A percentile compares a stretch with the other conserved stretches of the same genome.
These are phyloP conservation scores for Microbotryomycetes sp. DNA, from an alignment of 1,284 basidiomycete genomes.

Conservation along the genomic window DNA sequence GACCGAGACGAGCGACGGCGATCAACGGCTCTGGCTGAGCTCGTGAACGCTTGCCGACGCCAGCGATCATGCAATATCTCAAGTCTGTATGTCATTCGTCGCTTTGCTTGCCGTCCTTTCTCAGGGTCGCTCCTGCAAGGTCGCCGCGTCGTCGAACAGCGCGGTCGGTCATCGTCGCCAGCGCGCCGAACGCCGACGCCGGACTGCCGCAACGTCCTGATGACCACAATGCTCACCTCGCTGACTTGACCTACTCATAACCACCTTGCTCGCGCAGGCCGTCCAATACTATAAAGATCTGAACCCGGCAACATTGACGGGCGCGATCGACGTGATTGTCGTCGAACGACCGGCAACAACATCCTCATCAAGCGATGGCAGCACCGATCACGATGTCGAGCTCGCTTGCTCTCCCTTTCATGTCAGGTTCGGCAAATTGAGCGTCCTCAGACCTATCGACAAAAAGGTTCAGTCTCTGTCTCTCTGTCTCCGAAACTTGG, in stretches of 20 bases:
- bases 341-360: slow-evolving; percentile 60
- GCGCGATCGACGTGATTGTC: slow-evolving; percentile 95
- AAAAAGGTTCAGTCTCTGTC: slow-evolving; percentile 59
- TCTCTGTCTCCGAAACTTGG: background rate
- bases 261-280: slow-evolving; percentile 7
- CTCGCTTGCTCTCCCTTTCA: slow-evolving; percentile 94
- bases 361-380: slow-evolving; percentile 11
- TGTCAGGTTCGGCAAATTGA: slow-evolving; percentile 96
- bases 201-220: background rate
- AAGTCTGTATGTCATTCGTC: background rate
- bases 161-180: background rate
- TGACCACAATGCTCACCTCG: background rate
- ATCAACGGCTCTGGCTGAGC: too few relatives aligned
- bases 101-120: too few relatives aligned
- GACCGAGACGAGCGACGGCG: too few relatives aligned
- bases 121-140: too few relatives aligned
- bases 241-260: background rate
- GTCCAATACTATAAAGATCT: slow-evolving; percentile 45
- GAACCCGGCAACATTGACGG: slow-evolving; percentile 88
- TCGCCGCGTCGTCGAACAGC: background rate
- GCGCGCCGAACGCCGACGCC: too few relatives aligned
- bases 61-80: background rate
- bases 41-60: too few relatives aligned
- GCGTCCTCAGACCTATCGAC: slow-evolving; percentile 86
- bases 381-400: slow-evolving; percentile 46